These are phyloP conservation scores for Termitomyces sp. DNA, from an alignment of 768 basidiomycete genomes.

Conservation along the genomic window DNA sequence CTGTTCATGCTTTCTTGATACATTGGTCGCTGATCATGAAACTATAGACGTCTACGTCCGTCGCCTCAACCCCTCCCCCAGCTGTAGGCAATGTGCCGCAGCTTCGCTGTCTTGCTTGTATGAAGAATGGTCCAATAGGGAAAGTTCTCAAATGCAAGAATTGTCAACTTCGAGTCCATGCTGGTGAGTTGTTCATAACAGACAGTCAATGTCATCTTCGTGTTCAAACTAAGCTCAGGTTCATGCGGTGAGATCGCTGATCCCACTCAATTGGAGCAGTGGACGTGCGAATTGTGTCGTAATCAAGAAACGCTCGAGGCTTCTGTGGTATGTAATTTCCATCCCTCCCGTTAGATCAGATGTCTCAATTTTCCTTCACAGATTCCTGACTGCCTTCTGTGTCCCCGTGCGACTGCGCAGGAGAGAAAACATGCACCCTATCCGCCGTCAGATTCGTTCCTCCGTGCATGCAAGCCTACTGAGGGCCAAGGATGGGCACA, in stretches of 20 bases:
- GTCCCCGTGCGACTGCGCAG: conserved; percentile 56
- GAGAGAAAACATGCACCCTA: conserved; percentile 40
- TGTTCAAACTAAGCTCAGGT: conserved; percentile 31
- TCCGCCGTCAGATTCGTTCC: conserved; percentile 54
- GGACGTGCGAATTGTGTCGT: conserved; percentile 85
- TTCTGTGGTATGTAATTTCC: conserved; percentile 53
- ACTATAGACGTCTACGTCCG: conserved; percentile 41
- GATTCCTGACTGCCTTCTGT: conserved; percentile 84
- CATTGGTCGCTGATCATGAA: background rate
- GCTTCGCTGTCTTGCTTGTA: conserved; percentile 70
- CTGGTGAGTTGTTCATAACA: conserved; percentile 43
- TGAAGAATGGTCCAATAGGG: conserved; percentile 66
- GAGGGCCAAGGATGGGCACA: conserved; percentile 95
- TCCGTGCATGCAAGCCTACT: conserved; percentile 82
- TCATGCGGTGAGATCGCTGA: conserved; percentile 67
- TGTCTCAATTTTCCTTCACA: conserved; percentile 23
- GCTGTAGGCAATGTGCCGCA: conserved; percentile 47
- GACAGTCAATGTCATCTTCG: background rate
- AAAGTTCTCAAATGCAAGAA: conserved; percentile 79
- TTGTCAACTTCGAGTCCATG: conserved; percentile 76
- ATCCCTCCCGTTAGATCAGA: background rate
- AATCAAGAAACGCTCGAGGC: conserved; percentile 81
- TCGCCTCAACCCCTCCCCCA: conserved; percentile 64
- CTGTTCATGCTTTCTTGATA: background rate
- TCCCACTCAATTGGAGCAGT: conserved; percentile 58